Percentiles rank a stretch among this genome's conserved stretches.
These are phyloP conservation scores for Solanum bulbocastanum DNA, from an alignment of 257 asterid species.

Conservation along the genomic window DNA sequence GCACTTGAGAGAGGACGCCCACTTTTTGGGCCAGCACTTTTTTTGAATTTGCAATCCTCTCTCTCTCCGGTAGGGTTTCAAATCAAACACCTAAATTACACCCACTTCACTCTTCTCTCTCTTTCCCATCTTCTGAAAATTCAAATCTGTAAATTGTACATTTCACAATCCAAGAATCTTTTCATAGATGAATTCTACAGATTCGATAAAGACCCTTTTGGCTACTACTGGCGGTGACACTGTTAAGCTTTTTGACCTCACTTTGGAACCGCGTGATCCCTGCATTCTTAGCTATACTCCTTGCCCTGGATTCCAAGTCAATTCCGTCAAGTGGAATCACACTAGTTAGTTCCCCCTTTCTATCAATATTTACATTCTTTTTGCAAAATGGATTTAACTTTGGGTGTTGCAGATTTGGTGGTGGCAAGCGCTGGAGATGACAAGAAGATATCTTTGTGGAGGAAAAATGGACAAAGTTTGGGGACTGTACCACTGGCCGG, in stretches of 20 bases:
- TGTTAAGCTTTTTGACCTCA: slow-evolving; percentile 82
- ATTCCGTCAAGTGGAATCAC: slow-evolving; percentile 94
- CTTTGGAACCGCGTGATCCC: slow-evolving; percentile 73
- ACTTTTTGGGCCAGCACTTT: not conserved
- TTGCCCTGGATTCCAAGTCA: slow-evolving; percentile 62
- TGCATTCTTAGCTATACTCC: slow-evolving; percentile 73
- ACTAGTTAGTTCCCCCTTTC: slow-evolving; percentile 46
- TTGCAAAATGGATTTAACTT: not conserved
- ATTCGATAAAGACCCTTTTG: slow-evolving; percentile 48
- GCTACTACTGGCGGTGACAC: slow-evolving; percentile 92
- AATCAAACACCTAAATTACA: not conserved
- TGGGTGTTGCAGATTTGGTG: slow-evolving; percentile 57
- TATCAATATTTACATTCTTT: not conserved
- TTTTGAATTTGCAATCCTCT: slow-evolving; percentile 7
- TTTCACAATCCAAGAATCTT: not conserved
- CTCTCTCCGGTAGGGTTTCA: not conserved
- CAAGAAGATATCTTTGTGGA: slow-evolving; percentile 70
- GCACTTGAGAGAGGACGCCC: slow-evolving; percentile 2
- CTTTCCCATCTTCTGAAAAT: not conserved
- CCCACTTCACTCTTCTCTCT: not conserved
- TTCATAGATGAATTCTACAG: slow-evolving; percentile 42
- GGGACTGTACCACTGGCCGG: slow-evolving; percentile 66
- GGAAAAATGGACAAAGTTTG: slow-evolving; percentile 71
- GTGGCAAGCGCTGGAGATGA: slow-evolving; percentile 94
- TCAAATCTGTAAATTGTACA: not conserved